phyloP scores from a whole-genome alignment of 2,329 filamentous ascomycete species.

The Phaeosphaeriaceae sp. region DNA sequence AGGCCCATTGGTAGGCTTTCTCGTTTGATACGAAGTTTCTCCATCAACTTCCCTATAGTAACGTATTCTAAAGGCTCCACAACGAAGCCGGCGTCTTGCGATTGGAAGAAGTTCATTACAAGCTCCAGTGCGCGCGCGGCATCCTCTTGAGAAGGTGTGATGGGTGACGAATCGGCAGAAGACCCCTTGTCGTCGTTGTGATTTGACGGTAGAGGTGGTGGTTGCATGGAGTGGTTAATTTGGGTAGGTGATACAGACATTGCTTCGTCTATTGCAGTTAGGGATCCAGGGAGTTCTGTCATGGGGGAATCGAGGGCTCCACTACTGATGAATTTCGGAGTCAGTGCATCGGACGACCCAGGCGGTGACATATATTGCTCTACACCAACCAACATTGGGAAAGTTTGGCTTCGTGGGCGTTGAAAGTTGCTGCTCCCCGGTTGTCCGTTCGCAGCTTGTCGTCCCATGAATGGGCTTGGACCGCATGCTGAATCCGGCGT shows the following conservation, averaged over 20 bases:
- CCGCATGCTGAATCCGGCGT: conserved; percentile 72
- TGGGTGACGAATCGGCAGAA: conserved; percentile 54
- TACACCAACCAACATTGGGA: conserved; percentile 71
- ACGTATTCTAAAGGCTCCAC: conserved; percentile 80
- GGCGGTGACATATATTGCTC: conserved; percentile 63
- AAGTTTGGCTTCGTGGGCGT: conserved; percentile 85
- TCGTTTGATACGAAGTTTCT: conserved; percentile 78
- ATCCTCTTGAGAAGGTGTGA: conserved; percentile 79
- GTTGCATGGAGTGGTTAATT: conserved; percentile 53
- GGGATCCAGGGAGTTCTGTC: conserved; percentile 51
- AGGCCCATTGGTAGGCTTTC: conserved; percentile 41
- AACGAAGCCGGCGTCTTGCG: conserved; percentile 70
- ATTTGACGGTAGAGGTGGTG: conserved; percentile 52
- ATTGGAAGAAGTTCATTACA: conserved; percentile 80
- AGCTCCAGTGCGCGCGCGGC: conserved; percentile 81
- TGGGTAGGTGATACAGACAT: conserved; percentile 46
- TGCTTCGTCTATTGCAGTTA: conserved; percentile 51
- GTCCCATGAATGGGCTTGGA: conserved; percentile 67
- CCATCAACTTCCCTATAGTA: conserved; percentile 79
- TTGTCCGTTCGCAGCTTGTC: conserved; percentile 55
- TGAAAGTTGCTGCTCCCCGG: conserved; percentile 64
- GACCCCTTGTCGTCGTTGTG: conserved; percentile 28
- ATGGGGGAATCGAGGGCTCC: conserved; percentile 60
- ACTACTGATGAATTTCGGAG: conserved; percentile 59
- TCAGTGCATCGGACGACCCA: conserved; percentile 59